phyloP scores from a whole-genome alignment of 495 filamentous ascomycete species.

The Apiosordaria backusii region DNA sequence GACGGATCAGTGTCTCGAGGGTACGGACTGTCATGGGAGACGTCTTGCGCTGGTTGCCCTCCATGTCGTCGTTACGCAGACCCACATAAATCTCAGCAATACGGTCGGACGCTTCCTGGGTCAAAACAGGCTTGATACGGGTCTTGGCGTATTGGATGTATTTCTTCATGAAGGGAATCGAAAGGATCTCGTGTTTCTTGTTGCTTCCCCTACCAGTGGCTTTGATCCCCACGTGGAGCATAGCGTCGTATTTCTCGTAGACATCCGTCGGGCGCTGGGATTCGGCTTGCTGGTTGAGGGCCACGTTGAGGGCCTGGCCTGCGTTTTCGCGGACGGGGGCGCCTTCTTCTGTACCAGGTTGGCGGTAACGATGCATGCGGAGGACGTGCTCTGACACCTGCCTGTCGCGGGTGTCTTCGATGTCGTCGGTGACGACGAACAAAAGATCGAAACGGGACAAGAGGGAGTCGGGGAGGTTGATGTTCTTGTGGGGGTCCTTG shows the following conservation, averaged over 20 bases:
- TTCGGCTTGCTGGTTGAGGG: slow-evolving; percentile 73
- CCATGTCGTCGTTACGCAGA: slow-evolving; percentile 92
- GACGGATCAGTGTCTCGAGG: slow-evolving; percentile 93
- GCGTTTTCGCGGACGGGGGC: slow-evolving; percentile 88
- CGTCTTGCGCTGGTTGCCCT: slow-evolving; percentile 88
- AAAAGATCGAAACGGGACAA: slow-evolving; percentile 98
- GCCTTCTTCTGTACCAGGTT: slow-evolving; percentile 91
- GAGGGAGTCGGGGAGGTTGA: slow-evolving; percentile 93
- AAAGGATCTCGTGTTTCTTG: slow-evolving; percentile 85
- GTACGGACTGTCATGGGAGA: slow-evolving; percentile 96
- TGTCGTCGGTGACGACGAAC: slow-evolving; percentile 97
- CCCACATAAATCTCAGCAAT: slow-evolving; percentile 91
- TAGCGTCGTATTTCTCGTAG: slow-evolving; percentile 92
- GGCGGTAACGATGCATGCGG: slow-evolving; percentile 94
- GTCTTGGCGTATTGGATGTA: slow-evolving; percentile 98
- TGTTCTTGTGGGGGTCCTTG: slow-evolving; percentile 98
- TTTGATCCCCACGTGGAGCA: slow-evolving; percentile 91
- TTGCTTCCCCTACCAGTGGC: slow-evolving; percentile 65
- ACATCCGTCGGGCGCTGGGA: slow-evolving; percentile 73
- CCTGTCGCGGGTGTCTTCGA: slow-evolving; percentile 86
- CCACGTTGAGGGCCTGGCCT: slow-evolving; percentile 83
- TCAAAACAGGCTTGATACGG: slow-evolving; percentile 84
- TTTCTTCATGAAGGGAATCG: slow-evolving; percentile 99
- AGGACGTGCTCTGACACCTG: slow-evolving; percentile 95
- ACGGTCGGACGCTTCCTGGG: slow-evolving; percentile 88